Percentiles rank a stretch among this genome's conserved stretches.
Conservation (phyloP, 192 early-diverging fungal species). For the Rhizophagus clarus region DNA sequence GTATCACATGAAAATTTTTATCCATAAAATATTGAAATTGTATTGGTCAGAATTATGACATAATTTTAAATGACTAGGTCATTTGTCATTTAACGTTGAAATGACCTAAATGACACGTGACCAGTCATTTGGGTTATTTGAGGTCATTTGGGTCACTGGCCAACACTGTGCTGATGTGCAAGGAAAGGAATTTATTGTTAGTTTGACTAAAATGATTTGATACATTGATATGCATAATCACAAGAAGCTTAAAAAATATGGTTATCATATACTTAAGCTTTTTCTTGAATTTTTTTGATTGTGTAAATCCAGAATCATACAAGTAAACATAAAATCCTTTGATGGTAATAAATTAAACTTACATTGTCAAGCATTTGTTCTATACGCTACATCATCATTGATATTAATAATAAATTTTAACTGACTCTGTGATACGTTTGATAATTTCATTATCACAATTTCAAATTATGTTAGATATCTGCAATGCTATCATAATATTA, state of each 20-base stretch:
- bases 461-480: neutral
- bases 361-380: neutral
- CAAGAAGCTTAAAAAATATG: neutral
- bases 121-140: too few relatives aligned
- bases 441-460: neutral
- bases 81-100: too few relatives aligned
- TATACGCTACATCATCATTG: neutral
- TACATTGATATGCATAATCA: slow-evolving; percentile 6
- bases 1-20: too few relatives aligned
- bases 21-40: too few relatives aligned
- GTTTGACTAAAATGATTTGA: neutral
- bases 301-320: slow-evolving; percentile 4
- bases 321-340: neutral
- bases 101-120: too few relatives aligned
- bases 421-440: neutral
- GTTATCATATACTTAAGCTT: neutral
- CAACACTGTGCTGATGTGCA: too few relatives aligned
- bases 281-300: slow-evolving; percentile 2
- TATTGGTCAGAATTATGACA: too few relatives aligned
- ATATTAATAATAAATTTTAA: neutral
- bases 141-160: too few relatives aligned
- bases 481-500: neutral
- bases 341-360: neutral
- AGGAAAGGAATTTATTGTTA: neutral
- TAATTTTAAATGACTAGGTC: too few relatives aligned